These are phyloP conservation scores for Amanita rubescens DNA, from an alignment of 768 basidiomycete genomes.

Conservation along the genomic window DNA sequence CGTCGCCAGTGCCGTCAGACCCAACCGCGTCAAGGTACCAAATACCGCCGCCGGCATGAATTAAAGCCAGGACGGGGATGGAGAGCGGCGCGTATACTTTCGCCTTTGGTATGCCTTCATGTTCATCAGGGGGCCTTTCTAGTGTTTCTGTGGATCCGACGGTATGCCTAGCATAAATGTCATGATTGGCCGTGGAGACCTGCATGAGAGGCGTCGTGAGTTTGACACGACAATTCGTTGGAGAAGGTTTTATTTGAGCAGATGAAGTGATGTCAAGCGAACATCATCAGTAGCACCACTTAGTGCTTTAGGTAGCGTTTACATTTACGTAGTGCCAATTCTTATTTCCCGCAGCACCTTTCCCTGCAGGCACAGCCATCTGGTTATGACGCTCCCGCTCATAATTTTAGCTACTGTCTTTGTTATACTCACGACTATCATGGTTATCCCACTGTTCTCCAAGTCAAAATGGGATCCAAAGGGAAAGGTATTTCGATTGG, in stretches of 20 bases:
- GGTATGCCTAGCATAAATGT: conserved; percentile 7
- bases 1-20: conserved; percentile 62
- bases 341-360: too few species aligned
- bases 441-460: conserved; percentile 17
- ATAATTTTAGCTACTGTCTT: neutral
- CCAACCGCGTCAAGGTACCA: conserved; percentile 78
- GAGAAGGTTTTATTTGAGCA: too few species aligned
- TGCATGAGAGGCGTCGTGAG: neutral
- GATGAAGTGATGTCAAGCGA: too few species aligned
- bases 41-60: conserved; percentile 80
- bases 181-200: too few species aligned
- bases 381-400: neutral
- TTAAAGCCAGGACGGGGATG: conserved; percentile 55
- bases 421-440: neutral
- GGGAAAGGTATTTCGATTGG: conserved; percentile 27
- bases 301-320: too few species aligned
- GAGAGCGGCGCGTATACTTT: conserved; percentile 46
- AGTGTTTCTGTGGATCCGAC: conserved; percentile 24
- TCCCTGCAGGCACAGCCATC: neutral
- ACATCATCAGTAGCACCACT: too few species aligned
- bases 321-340: too few species aligned
- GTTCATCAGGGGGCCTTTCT: conserved; percentile 26
- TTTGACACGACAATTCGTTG: neutral
- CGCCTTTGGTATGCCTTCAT: conserved; percentile 21
- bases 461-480: conserved; percentile 42